Evolutionary conservation across 352 stramenopile genomes (phyloP), one percentile per base, ranked within the genome.

Genomic region (Pythium aristosporum): DNA sequence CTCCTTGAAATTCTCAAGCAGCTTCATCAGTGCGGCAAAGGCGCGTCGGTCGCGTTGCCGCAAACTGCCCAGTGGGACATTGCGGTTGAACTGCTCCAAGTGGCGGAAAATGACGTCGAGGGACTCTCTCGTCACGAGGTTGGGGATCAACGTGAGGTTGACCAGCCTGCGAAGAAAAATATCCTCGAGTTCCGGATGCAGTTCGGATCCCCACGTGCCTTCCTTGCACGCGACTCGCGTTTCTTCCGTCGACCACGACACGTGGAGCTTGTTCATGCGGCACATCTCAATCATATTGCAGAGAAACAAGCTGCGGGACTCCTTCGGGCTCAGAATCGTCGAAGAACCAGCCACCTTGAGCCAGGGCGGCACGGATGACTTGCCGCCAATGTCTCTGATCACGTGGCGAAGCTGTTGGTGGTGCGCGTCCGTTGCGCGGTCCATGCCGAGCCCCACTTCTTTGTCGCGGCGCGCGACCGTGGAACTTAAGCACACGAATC

Each of bases 211-310:
- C 87, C 87, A 96, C 5, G 80, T 92, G 47, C 87, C 87, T 75
- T 94, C 87, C 61, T 96, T 96, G 67, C 87, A 96, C 2, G 76
- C 87, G 61, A 94, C 76, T 63, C 79, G 83, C 8, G 87, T 94
- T 64, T 96, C 87, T 74, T 93, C 87, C 0, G 87, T 94, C 30
- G 87, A 96, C 87, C 84, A 94, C 9, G 82, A 82, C 34, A 96
- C 78, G 53, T 96, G 87, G 25, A 94, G 57, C 63, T 94, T 92
- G 74, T 94, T 96, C 81, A 94, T 90, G 9, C 83, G 80, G 42
- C 84, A 92, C 82, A 96, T 92, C 55, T 96, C 87, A 53, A 96
- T 87, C 73, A 96, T 75, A 53, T 96, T 96, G 65, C 81, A 85
- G 47, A 96, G 41, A 57, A 93, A 92, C 32, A 96, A 52, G 51